phyloP scores from a whole-genome alignment of 208 protist species.

The Leishmania tarentolae region DNA sequence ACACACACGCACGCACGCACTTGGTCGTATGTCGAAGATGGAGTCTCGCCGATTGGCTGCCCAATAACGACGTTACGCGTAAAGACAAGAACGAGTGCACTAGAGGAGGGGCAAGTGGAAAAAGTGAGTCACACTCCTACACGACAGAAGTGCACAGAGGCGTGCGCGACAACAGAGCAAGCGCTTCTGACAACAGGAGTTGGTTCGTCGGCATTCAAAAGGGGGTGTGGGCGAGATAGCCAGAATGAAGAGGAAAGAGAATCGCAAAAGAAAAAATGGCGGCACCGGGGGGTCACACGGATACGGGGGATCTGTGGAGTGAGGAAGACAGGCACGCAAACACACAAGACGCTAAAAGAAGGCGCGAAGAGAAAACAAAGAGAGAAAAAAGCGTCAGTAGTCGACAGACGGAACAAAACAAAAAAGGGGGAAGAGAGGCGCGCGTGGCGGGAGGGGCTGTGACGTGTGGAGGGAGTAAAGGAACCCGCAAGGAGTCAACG shows the following conservation, averaged over 20 bases:
- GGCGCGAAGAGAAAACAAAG: not conserved
- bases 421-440: not conserved
- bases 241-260: not conserved
- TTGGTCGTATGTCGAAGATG: not conserved
- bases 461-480: not conserved
- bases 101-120: not conserved
- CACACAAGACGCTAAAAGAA: not conserved
- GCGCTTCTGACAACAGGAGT: not conserved
- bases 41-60: not conserved
- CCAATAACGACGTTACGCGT: not conserved
- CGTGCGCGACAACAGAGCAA: not conserved
- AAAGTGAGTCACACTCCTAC: not conserved
- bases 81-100: not conserved
- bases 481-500: not conserved
- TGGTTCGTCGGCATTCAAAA: not conserved
- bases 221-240: not conserved
- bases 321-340: not conserved
- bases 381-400: not conserved
- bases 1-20: not conserved
- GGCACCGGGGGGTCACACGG: not conserved
- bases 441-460: not conserved
- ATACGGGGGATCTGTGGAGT: not conserved
- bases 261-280: not conserved
- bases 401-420: not conserved
- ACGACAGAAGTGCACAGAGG: not conserved